These are phyloP conservation scores for Linderniella brevidens DNA, from an alignment of 257 asterid species.

Conservation along the genomic window DNA sequence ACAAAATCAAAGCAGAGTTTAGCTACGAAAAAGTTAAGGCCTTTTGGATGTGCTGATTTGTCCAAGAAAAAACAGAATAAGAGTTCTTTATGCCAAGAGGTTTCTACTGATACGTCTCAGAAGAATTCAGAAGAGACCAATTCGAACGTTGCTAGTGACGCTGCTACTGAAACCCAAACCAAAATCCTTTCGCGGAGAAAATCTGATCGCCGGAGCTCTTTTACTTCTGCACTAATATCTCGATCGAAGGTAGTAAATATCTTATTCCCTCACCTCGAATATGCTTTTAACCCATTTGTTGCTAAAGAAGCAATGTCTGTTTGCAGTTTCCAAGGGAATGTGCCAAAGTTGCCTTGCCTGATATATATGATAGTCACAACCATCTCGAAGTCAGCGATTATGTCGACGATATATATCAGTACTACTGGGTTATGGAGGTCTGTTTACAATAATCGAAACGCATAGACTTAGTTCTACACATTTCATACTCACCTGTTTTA, in stretches of 20 bases:
- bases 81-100: slow-evolving; percentile 22
- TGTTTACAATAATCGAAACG: slow-evolving; percentile 6
- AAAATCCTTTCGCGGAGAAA: slow-evolving; percentile 22
- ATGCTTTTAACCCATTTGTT: not conserved
- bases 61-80: slow-evolving; percentile 32
- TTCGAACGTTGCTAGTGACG: slow-evolving; percentile 12
- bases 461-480: not conserved
- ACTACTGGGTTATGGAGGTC: slow-evolving; percentile 97
- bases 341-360: slow-evolving; percentile 21
- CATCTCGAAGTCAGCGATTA: slow-evolving; percentile 86
- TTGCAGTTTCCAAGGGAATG: no score
- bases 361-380: slow-evolving; percentile 61
- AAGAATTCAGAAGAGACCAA: slow-evolving; percentile 14
- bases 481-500: not conserved
- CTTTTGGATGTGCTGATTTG: slow-evolving; percentile 21
- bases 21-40: slow-evolving; percentile 22
- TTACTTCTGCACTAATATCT: slow-evolving; percentile 48
- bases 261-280: slow-evolving; percentile 8
- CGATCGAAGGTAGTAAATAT: slow-evolving; percentile 41
- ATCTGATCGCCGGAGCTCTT: slow-evolving; percentile 66
- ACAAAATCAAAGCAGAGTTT: slow-evolving; percentile 22
- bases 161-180: no score
- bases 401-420: slow-evolving; percentile 81
- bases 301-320: slow-evolving; percentile 7
- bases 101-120: slow-evolving; percentile 19